phyloP scores from a whole-genome alignment of 2,329 filamentous ascomycete genomes.

The Pseudogymnoascus sp. region DNA sequence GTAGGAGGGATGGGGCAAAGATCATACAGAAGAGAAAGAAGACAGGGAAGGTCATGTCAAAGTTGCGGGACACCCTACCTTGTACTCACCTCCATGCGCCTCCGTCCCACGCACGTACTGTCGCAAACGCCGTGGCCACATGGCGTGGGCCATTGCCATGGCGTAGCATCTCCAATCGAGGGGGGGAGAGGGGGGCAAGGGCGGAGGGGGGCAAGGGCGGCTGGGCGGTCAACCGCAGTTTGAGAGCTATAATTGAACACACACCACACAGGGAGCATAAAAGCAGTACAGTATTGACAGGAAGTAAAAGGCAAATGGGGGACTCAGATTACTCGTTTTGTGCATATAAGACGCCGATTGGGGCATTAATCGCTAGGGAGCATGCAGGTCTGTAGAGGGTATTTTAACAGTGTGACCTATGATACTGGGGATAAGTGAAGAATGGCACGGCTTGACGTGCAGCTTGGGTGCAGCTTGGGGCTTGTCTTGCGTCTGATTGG shows the following conservation, averaged over 20 bases:
- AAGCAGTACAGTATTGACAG: background rate
- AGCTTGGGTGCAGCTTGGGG: background rate
- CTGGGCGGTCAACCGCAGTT: background rate
- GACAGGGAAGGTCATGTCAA: constrained; percentile 1
- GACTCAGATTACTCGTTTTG: constrained; percentile 1
- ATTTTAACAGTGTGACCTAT: constrained; percentile 1
- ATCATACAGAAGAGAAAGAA: constrained; percentile 2
- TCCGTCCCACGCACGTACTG: background rate
- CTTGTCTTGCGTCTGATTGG: background rate
- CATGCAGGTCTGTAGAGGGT: background rate
- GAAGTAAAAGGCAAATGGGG: background rate
- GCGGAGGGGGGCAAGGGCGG: background rate
- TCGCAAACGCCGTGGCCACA: constrained; percentile 1
- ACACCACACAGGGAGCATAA: background rate
- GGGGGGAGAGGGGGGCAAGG: background rate
- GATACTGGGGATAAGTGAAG: constrained; percentile 7
- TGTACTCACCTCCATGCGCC: constrained; percentile 2
- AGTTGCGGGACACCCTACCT: background rate
- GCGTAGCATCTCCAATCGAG: background rate
- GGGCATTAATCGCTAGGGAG: background rate
- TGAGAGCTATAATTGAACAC: background rate
- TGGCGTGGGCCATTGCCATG: background rate
- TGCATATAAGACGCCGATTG: constrained; percentile 7
- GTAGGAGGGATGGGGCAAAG: background rate
- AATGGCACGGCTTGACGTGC: constrained; percentile 6